These are phyloP conservation scores for Discostella stelligeroides DNA, from an alignment of 108 stramenopile species.

Conservation along the genomic window DNA sequence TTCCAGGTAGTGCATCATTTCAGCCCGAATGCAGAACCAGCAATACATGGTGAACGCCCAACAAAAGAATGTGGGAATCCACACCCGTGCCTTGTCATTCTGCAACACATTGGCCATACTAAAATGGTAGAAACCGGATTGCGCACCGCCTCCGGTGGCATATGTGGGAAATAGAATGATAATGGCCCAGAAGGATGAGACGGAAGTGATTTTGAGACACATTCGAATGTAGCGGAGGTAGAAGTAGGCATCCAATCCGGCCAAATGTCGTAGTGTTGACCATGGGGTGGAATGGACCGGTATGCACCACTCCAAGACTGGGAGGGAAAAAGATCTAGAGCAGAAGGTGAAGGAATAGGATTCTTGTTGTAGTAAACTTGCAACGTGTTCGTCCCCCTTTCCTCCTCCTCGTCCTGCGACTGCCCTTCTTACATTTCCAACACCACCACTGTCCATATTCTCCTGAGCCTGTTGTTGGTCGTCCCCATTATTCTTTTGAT, in stretches of 20 bases:
- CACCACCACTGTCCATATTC: neutral
- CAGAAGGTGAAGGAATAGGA: neutral
- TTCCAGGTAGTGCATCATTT: conserved; percentile 88
- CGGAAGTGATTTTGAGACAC: conserved; percentile 79
- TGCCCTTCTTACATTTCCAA: too few species aligned
- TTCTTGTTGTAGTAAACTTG: neutral
- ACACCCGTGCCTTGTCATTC: conserved; percentile 67
- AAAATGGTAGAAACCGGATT: conserved; percentile 82
- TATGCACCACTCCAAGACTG: conserved; percentile 35
- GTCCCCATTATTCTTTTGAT: too few species aligned
- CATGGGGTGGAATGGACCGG: conserved; percentile 47
- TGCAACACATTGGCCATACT: conserved; percentile 79
- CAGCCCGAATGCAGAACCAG: conserved; percentile 82
- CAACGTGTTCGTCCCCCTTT: neutral
- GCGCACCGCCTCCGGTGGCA: conserved; percentile 65
- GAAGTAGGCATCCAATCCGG: conserved; percentile 93
- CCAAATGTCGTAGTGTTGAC: conserved; percentile 46
- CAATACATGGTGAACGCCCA: conserved; percentile 81
- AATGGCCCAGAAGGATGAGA: conserved; percentile 80
- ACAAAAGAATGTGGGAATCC: conserved; percentile 87
- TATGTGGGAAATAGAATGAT: conserved; percentile 76
- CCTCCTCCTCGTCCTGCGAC: neutral
- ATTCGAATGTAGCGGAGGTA: conserved; percentile 87
- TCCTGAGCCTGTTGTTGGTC: neutral
- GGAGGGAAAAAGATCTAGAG: neutral